phyloP scores from a whole-genome alignment of 345 rosid species.

The Schrenkiella parvula region DNA sequence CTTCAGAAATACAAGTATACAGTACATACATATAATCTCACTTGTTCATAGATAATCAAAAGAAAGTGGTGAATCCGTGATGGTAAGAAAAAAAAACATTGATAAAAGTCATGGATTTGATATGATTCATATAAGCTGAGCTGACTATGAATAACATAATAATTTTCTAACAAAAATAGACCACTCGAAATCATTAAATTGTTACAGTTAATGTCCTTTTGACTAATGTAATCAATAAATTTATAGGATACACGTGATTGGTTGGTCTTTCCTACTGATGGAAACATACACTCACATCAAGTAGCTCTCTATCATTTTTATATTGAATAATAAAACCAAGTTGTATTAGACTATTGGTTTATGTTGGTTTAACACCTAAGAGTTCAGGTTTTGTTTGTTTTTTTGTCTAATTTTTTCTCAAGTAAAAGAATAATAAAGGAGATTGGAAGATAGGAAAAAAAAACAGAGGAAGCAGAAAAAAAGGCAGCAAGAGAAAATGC shows the following conservation, averaged over 20 bases:
- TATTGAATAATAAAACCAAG: slow-evolving; percentile 1
- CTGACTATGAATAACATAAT: not conserved
- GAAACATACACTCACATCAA: not conserved
- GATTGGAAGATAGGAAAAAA: not conserved
- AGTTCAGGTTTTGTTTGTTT: not conserved
- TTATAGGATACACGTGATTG: slow-evolving; percentile 22
- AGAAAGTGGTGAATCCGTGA: not conserved
- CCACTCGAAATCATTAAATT: slow-evolving; percentile 7
- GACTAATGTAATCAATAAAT: not conserved
- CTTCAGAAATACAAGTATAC: not conserved
- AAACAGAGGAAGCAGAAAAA: slow-evolving; percentile 4
- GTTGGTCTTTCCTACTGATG: not conserved
- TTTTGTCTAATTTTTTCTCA: not conserved
- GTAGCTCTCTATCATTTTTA: not conserved
- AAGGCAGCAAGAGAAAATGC: slow-evolving; percentile 7
- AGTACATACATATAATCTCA: not conserved
- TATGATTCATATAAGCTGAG: not conserved
- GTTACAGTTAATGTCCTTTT: not conserved
- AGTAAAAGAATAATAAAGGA: not conserved
- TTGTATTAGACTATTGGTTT: slow-evolving; percentile 6
- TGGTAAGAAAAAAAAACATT: not conserved
- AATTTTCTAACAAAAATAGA: not conserved
- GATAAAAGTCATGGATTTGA: slow-evolving; percentile 1
- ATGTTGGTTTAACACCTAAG: not conserved
- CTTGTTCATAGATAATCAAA: not conserved